A percentile compares a stretch with the other conserved stretches of the same genome.
phyloP scores from a whole-genome alignment of 495 filamentous ascomycete genomes.

The Neurospora sp. region DNA sequence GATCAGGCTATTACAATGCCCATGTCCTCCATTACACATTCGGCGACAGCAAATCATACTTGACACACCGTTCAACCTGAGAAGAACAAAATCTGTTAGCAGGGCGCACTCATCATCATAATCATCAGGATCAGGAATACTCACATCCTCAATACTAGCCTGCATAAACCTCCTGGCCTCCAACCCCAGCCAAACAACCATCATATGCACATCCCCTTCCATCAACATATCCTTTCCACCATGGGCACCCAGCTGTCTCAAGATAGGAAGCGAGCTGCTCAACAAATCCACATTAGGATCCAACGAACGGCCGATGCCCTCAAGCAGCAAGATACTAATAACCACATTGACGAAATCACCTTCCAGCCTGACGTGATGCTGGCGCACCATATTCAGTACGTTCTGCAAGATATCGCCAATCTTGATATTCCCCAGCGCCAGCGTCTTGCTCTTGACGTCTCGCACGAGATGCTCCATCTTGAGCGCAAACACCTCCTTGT shows the following conservation, averaged over 20 bases:
- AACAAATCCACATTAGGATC: constrained; percentile 85
- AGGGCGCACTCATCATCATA: not conserved
- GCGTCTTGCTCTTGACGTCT: constrained; percentile 76
- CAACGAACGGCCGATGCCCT: constrained; percentile 84
- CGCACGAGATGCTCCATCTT: constrained; percentile 96
- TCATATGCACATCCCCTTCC: constrained; percentile 79
- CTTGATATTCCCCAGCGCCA: constrained; percentile 89
- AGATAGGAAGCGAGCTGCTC: constrained; percentile 76
- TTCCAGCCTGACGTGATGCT: constrained; percentile 88
- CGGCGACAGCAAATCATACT: constrained; percentile 71
- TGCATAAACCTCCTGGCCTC: constrained; percentile 83
- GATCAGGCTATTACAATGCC: not conserved
- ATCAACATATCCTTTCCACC: constrained; percentile 57
- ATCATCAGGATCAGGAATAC: constrained; percentile 9
- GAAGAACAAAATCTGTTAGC: constrained; percentile 11
- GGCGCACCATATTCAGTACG: constrained; percentile 83
- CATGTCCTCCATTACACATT: constrained; percentile 48
- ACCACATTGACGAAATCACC: constrained; percentile 99
- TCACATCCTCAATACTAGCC: constrained; percentile 78
- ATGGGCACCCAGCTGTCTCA: constrained; percentile 76
- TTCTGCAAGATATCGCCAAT: constrained; percentile 92
- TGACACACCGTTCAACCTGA: constrained; percentile 66
- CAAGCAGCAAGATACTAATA: constrained; percentile 83
- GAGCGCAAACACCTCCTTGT: constrained; percentile 80
- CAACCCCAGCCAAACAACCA: constrained; percentile 87